Base-by-base conservation (phyloP, 495 filamentous ascomycete genomes). In the Recurvomyces mirabilis region DNA sequence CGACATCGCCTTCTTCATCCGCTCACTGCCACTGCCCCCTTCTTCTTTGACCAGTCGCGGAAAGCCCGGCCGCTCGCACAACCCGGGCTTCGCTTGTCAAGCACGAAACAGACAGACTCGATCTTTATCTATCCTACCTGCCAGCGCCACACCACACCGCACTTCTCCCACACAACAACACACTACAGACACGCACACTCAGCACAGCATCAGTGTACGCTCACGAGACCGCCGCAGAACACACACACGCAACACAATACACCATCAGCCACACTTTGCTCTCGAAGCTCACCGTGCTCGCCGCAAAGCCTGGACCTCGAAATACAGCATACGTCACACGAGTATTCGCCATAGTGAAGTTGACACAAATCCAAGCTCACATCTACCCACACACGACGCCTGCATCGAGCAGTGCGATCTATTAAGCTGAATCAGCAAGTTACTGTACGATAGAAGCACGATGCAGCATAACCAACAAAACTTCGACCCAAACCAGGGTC, bases 101-200 rank as follows among this genome's bases (percentile, higher is more conserved):
- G n/a, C n/a, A n/a, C n/a, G n/a, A n/a, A n/a, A n/a, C n/a, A n/a
- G n/a, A n/a, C n/a, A n/a, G n/a, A n/a, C 25, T 48, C 56, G 43
- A 28, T 49, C 46, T 40, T 53, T 57, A 40, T n/a, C n/a, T n/a
- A n/a, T n/a, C 29, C 42, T 35, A 37, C 20, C 38, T 35, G 40
- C 43, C 28, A 56, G 46, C 52, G 53, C 53, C 52, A 17, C 53
- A 48, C 45, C 47, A 23, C 28, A 52, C 52, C 43, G 28, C n/a
- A n/a, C n/a, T n/a, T n/a, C n/a, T n/a, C n/a, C n/a, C n/a, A 25
- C 38, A 41, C 23, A 37, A 24, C n/a, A 25, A 26, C 38, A 11
- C 38, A 42, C 28, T 13, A 11, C 24, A 15, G 15, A 32, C 24
- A 29, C 25, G 4, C 20, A 24, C 13, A 28, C 39, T 11, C 25